Evolutionary conservation across 192 early-diverging fungal genomes (phyloP), one percentile per base, ranked within the genome.

Genomic region (Coemansia sp.): DNA sequence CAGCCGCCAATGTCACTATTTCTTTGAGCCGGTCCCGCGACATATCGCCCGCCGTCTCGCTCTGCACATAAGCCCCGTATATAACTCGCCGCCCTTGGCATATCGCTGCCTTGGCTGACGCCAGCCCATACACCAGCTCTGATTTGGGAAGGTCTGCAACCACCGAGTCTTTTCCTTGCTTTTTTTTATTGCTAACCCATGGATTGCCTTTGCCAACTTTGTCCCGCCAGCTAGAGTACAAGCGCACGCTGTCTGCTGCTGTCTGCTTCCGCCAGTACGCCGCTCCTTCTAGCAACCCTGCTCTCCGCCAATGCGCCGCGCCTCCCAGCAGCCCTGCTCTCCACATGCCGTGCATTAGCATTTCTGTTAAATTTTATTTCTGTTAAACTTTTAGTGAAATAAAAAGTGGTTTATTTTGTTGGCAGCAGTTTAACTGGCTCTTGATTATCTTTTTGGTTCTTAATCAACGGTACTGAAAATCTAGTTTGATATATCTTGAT

Each of bases 71-170:
- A 3, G 71, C 35, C 3, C 61, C 64, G 25, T 68, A 63, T 31
- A 68, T 14, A 19, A 57, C 48, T 10, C 77, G 77, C 51, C 48
- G 48, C 1, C 77, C 67, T 29, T 71, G 65, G 27, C 25, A 56
- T 31, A 79, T 21, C 10, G 68, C 77, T 1, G 77, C 71, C 61
- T 53, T 6, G 29, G 70, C 54, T 0, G 77, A 57, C n/a, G 60
- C 25, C 5, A 64, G 10, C 9, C 77, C 77, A 38, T 64, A 74
- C n/a, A 79, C n/a, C 6, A 74, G 68, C 63, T 79, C 77, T 2
- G 57, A 59, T 11, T 45, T 45, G 6, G 55, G 59, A 1, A 71
- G 35, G 12, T 62, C 56, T n/a, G 47, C 16, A 47, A 22, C 3
- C 21, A 55, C 26, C 9, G 16, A 25, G 61, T 17, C 9, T 23